Base-by-base conservation (phyloP, 345 rosid genomes). In the Salix viminalis region DNA sequence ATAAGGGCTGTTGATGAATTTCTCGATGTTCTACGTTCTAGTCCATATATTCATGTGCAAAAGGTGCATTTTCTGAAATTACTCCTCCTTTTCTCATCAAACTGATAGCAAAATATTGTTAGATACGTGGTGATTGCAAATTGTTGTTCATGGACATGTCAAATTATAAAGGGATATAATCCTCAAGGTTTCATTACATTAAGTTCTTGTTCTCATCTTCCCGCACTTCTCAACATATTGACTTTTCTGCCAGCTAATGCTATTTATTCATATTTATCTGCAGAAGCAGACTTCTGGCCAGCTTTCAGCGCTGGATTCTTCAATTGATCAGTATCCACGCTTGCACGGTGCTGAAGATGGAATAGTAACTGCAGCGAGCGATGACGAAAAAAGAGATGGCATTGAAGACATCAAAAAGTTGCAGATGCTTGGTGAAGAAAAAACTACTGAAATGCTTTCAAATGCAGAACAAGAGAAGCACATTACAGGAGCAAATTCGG, bases 1-100 rank as follows among this genome's bases (percentile, higher is more conserved):
- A 95, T 93, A 24, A 87, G 95, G 78, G 97, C 97, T 65, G 81
- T 84, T 56, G 82, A 83, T 69, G 98, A 94, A 84, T 91, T 86
- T 87, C 96, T 92, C 75, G 76, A 79, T 15, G 86, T 84, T 37
- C 90, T 94, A 36, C 86, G 83, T 77, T 76, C 90, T 70, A 89
- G 97, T 81, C 86, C 85, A 21, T 67, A 83, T 74, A 91, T 92
- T 92, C 96, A 92, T 74, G 79, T 80, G 50, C 89, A 84, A 74
- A 89, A 87, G 89, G 91, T 89, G 78, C 58, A 76, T 2, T 75
- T 76, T 28, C 7, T 36, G 14, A 58, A 36, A 15, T 60, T 71
- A 24, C 46, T 52, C 19, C 6, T 4, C 44, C 19, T 65, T 74
- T 71, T 16, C 65, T 67, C 41, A 44, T 28, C 19, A 19, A 70